Evolutionary conservation across 805 yeast species (phyloP), one percentile per base, ranked within the genome.

Genomic region (Cyberlindnera sargentensis): DNA sequence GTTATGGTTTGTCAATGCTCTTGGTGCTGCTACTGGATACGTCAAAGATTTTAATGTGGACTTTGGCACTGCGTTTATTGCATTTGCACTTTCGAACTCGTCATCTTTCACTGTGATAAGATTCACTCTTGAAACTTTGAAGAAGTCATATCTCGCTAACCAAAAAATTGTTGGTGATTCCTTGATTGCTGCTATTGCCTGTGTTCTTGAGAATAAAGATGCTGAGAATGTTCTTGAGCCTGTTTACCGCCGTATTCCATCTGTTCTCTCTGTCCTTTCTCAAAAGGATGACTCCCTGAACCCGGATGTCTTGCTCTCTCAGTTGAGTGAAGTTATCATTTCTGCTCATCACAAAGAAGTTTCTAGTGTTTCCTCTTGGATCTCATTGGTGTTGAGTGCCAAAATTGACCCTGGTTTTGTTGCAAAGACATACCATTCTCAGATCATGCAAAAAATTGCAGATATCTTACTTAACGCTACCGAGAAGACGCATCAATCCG

Each of bases 361-460:
- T n/a, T 49, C 62, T 48, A 64, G 68, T 58, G 64, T 74, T 47
- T 48, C 51, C 9, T 81, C 83, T 2, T 91, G 98, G 98, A 83
- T 88, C 31, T 84, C 84, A 0, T 62, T 88, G 35, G 80, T 80
- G 32, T 75, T 82, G 53, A 67, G 75, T 37, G 73, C 84, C 6
- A 56, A 63, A 2, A 53, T 73, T 29, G 95, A 90, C 57, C 86
- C 96, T 3, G 84, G 84, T 11, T 50, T 53, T 1, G 58, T 87
- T 30, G 75, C 83, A 3, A 45, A 56, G 45, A 47, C 56, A 27
- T 42, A 59, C 59, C 53, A 60, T 44, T 37, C 47, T 4, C 32
- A 55, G 40, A 47, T 56, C 7, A 44, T 57, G 23, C 51, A 39
- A 34, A 52, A 41, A 27, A 52, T 58, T 32, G 40, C 49, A n/a